Evolutionary conservation across 306 rosid species (phyloP), one percentile per base, ranked within the genome.

Genomic region (Glycyrrhiza uralensis): DNA sequence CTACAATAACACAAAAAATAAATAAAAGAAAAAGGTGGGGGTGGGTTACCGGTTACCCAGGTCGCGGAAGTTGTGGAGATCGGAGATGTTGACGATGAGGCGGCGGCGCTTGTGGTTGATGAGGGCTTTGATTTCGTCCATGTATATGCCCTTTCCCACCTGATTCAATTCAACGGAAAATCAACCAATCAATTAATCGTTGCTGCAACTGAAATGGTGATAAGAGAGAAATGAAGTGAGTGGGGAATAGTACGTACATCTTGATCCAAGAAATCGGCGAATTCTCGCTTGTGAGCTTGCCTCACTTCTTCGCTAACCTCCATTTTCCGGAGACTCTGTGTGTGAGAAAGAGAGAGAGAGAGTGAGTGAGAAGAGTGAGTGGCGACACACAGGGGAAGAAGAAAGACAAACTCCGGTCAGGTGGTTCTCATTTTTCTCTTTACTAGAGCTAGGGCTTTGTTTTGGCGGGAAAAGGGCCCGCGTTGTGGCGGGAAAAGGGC

Each of bases 241-340:
- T 38, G 7, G 22, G 12, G 13, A 30, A 46, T n/a, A 7, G 0
- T 13, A 22, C 82, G 12, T 75, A 94, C 99, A 67, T 88, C 93
- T 73, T 91, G 95, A 44, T 95, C 99, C 33, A 95, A 76, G 85
- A 95, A 95, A 49, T 85, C 85, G 55, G 87, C 71, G 67, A 95
- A 87, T 55, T 91, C 99, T 52, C 99, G 96, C 85, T 87, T 87
- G 93, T 95, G 93, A 71, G 93, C 91, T 8, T 96, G 96, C 80
- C 97, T 81, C 23, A 86, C 85, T 78, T 91, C 99, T 46, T 95
- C 99, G 83, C 88, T 87, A 72, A 88, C 24, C 63, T 95, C 99
- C 99, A 95, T 94, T 77, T 62, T 69, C 12, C 12, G 32, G 18
- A 20, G 36, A 20, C 66, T 75, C 44, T 4, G 77, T 36, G 2